Conservation (phyloP, 768 basidiomycete genomes). For the Tulasnella sp. region DNA sequence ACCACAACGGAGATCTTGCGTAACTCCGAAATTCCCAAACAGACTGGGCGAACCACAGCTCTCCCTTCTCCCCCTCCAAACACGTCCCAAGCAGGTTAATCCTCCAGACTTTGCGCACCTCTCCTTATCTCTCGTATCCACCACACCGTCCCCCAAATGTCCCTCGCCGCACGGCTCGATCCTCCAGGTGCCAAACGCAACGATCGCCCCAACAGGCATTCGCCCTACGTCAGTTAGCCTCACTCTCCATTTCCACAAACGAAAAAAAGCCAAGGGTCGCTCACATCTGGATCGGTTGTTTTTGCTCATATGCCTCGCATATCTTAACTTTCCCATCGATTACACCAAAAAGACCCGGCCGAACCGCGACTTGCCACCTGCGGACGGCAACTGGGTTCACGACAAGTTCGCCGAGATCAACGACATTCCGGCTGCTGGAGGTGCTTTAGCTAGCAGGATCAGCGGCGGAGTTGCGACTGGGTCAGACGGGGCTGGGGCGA, state of each 20-base stretch:
- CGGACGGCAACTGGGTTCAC: constrained; percentile 9
- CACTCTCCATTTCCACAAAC: neutral
- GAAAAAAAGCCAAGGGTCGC: neutral
- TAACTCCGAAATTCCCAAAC: neutral
- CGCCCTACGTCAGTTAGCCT: constrained; percentile 11
- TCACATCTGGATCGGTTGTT: neutral
- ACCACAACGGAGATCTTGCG: neutral
- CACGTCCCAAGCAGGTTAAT: neutral
- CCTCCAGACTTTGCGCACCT: neutral
- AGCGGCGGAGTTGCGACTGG: neutral
- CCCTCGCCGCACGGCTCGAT: constrained; percentile 6
- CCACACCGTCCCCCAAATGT: neutral
- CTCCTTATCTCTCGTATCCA: neutral
- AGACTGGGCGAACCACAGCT: neutral
- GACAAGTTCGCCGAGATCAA: constrained; percentile 13
- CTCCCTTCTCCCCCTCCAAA: neutral
- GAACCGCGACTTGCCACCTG: neutral
- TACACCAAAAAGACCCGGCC: constrained; percentile 3
- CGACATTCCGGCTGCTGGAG: neutral
- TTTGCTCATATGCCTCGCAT: neutral
- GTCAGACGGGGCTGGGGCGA: neutral
- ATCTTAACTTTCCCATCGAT: neutral
- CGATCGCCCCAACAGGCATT: constrained; percentile 3
- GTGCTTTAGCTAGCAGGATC: constrained; percentile 4
- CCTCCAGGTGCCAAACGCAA: constrained; percentile 1